These are phyloP conservation scores for Naganishia sp. DNA, from an alignment of 1,284 basidiomycete genomes.

Conservation along the genomic window DNA sequence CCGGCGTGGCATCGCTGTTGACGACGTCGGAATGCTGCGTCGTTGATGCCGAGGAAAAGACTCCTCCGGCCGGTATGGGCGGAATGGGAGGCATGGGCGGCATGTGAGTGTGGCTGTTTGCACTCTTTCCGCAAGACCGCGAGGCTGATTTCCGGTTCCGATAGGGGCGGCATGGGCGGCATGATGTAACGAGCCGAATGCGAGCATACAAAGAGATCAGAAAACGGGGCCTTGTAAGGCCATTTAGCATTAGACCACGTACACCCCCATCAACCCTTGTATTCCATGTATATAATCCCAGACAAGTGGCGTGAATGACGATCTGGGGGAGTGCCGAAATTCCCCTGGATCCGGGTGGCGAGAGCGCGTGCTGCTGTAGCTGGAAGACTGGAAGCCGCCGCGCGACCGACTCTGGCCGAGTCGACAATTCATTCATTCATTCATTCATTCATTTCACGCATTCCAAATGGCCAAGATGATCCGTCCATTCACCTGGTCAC, in stretches of 20 bases:
- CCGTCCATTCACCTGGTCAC: no score
- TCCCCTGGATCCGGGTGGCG: no score
- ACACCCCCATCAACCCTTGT: constrained; percentile 22
- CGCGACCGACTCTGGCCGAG: no score
- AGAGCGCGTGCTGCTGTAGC: no score
- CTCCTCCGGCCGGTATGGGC: constrained; percentile 57
- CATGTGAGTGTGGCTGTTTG: constrained; percentile 56
- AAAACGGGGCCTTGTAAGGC: not conserved
- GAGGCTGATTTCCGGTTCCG: not conserved
- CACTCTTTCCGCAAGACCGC: not conserved
- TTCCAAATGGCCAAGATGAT: no score
- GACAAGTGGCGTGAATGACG: not conserved
- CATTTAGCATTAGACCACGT: constrained; percentile 2
- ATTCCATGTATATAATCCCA: constrained; percentile 25
- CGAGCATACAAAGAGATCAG: not conserved
- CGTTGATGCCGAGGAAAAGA: constrained; percentile 86
- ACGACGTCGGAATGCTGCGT: constrained; percentile 92
- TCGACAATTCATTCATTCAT: no score
- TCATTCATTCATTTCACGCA: no score
- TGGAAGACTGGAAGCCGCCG: no score
- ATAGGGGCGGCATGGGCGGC: constrained; percentile 61
- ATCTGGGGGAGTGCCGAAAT: no score
- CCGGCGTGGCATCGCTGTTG: constrained; percentile 79
- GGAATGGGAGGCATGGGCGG: constrained; percentile 59
- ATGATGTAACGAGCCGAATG: constrained; percentile 30